Base-by-base conservation (phyloP, 1,284 basidiomycete genomes). In the Nidula niveotomentosa region DNA sequence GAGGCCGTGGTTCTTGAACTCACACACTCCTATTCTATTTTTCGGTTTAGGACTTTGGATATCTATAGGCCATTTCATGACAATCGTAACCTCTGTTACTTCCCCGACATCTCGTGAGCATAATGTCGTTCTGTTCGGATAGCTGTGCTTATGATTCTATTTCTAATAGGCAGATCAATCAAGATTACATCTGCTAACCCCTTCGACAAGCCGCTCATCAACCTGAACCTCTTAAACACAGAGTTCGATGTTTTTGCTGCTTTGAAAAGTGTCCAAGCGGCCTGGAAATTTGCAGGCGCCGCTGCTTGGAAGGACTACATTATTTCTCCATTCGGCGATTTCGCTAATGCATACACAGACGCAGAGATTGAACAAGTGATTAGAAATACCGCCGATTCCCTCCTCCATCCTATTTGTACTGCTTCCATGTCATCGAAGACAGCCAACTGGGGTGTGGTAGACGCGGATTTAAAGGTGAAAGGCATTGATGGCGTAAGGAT, bases 381-480 rank as follows among this genome's bases (percentile, higher is more conserved):
- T 8, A 57, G 60, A 6, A 53, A 60, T 5, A 58, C 50, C 1
- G 57, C 60, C 1, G 48, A 17, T 4, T 33, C 52, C 3, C 55
- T 58, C 1, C 53, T 56, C 1, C 69, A 72, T 57, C 59, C 61
- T 2, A 64, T 68, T 0, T 65, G 69, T 8, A 67, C 63, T 7
- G 65, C 66, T 8, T 57, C 62, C 0, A 72, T 72, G 69, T 66
- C 66, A 8, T 56, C 65, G 0, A 60, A 51, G 45, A 56, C 57
- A 12, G 65, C 65, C 5, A 44, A 50, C 3, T 61, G 59, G 49
- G 69, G 68, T 8, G 67, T 69, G 1, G 67, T 68, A 9, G 63
- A 65, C 63, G 72, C 81, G 3, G 75, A 79, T 58, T 67, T 88
- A 36, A 58, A 64, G 10, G 65, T 74, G 34, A 73, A 75, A 49